Conservation (phyloP, 2,329 filamentous ascomycete genomes). For the Epichloe aotearoae region DNA sequence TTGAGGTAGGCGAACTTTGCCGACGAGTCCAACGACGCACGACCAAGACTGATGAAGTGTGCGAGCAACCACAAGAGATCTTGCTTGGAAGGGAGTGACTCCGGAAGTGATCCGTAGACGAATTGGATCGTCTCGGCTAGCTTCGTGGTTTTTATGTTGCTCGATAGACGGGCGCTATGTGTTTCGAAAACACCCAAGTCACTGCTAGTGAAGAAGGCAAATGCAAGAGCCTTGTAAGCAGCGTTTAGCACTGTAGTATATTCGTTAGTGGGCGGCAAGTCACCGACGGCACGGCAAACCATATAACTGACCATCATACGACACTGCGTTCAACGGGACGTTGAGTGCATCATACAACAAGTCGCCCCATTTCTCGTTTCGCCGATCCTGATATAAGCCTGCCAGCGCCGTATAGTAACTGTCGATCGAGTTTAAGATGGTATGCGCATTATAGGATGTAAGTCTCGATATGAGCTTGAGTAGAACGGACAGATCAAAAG, state of each 20-base stretch:
- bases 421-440: conserved; percentile 13
- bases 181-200: conserved; percentile 28
- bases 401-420: conserved; percentile 29
- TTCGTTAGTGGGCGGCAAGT: neutral
- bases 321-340: conserved; percentile 14
- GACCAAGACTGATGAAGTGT: conserved; percentile 49
- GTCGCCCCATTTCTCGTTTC: conserved; percentile 9
- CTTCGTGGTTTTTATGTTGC: conserved; percentile 23
- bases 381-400: conserved; percentile 18
- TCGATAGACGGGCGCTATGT: conserved; percentile 23
- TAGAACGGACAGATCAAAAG: conserved; percentile 14
- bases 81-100: conserved; percentile 19
- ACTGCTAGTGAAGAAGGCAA: conserved; percentile 24
- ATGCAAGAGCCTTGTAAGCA: conserved; percentile 24
- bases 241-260: neutral
- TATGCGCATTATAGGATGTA: conserved; percentile 9
- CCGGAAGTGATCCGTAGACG: conserved; percentile 17
- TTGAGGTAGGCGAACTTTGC: conserved; percentile 31
- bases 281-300: neutral
- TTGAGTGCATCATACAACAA: conserved; percentile 17
- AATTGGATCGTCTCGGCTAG: conserved; percentile 30
- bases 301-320: conserved; percentile 10
- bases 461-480: conserved; percentile 24
- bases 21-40: conserved; percentile 20
- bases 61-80: conserved; percentile 51